Conservation (phyloP, 441 rosid genomes). For the Sinapis alba region DNA sequence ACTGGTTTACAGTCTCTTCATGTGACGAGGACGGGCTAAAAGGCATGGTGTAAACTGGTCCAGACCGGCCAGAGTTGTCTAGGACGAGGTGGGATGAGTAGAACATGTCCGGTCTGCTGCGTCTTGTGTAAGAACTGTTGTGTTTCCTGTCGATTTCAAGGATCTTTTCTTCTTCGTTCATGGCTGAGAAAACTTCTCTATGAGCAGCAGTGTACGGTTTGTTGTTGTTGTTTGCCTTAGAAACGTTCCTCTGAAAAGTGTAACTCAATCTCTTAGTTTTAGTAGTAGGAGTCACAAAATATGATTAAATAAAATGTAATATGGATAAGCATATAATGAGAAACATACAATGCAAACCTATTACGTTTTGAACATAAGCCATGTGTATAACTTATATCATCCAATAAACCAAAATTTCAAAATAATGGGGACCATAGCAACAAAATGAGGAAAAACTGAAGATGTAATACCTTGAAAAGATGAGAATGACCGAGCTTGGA, state of each 20-base stretch:
- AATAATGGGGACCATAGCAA: background rate
- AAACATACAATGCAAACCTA: background rate
- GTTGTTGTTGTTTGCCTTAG: conserved; percentile 46
- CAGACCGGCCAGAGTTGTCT: conserved; percentile 46
- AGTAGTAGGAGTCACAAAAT: background rate
- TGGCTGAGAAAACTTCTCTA: conserved; percentile 24
- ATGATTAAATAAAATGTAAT: background rate
- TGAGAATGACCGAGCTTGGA: conserved; percentile 56
- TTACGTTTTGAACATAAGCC: too few species aligned
- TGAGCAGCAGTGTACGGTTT: background rate
- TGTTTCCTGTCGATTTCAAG: conserved; percentile 70
- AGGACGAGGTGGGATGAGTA: conserved; percentile 46
- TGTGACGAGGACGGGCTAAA: conserved; percentile 56
- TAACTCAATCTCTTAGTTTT: background rate
- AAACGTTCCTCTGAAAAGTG: conserved; percentile 63
- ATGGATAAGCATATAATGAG: background rate
- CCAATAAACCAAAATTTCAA: background rate
- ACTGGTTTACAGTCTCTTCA: conserved; percentile 49
- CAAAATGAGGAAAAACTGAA: background rate
- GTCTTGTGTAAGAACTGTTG: conserved; percentile 42
- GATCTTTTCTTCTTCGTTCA: conserved; percentile 62
- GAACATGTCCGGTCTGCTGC: conserved; percentile 45
- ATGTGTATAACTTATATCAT: background rate
- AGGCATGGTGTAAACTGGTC: conserved; percentile 43
- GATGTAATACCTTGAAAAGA: conserved; percentile 52